Evolutionary conservation across 345 rosid genomes (phyloP).

Genomic region (Psidium guajava): DNA sequence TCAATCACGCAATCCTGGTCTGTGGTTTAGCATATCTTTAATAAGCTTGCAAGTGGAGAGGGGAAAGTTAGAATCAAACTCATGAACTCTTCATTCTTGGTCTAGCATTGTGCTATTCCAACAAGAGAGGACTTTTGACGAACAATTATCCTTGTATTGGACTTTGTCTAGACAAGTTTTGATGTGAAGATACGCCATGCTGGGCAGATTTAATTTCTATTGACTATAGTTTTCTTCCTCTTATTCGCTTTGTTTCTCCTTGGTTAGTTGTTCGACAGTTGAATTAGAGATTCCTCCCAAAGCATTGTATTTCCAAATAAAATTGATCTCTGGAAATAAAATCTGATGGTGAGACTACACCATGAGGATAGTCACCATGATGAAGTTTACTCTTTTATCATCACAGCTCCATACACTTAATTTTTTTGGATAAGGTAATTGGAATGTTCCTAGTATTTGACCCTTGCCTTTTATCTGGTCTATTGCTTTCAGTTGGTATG

Average conservation of each 20-base stretch:
- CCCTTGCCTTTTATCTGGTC: not conserved
- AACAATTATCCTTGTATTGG: not conserved
- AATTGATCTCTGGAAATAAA: not conserved
- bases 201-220: not conserved
- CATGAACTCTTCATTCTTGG: not conserved
- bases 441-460: not conserved
- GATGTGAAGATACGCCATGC: not conserved
- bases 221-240: not conserved
- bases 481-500: slow-evolving; percentile 51
- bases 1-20: not conserved
- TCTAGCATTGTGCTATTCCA: not conserved
- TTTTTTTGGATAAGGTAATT: not conserved
- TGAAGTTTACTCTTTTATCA: not conserved
- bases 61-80: not conserved
- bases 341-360: not conserved
- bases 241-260: not conserved
- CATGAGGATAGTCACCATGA: not conserved
- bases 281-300: not conserved
- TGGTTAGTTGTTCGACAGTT: not conserved
- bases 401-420: not conserved
- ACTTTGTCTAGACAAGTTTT: not conserved
- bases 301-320: not conserved
- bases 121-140: not conserved
- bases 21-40: not conserved
- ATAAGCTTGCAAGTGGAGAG: not conserved